Percentiles rank a stretch among this genome's conserved stretches.
Conservation (phyloP, 2,329 filamentous ascomycete species). For the Scedosporium dehoogii region DNA sequence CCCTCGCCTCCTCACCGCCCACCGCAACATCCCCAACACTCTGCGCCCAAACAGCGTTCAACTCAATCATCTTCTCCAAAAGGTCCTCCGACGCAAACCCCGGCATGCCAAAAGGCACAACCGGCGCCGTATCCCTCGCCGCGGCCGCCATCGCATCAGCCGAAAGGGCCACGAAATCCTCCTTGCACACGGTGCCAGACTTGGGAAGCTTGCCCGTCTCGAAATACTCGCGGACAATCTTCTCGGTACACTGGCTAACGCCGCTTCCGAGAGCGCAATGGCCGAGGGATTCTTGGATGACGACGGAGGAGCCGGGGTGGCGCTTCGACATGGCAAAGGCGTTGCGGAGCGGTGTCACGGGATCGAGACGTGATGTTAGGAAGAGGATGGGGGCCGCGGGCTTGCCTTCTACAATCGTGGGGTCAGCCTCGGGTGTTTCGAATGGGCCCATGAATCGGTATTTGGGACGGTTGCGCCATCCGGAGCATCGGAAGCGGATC, state of each 20-base stretch:
- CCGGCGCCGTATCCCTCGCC: background rate
- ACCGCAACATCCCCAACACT: background rate
- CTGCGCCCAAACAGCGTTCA: background rate
- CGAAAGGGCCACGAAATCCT: background rate
- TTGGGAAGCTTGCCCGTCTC: constrained; percentile 19
- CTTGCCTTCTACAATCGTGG: constrained; percentile 16
- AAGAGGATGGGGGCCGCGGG: constrained; percentile 34
- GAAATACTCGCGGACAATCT: constrained; percentile 17
- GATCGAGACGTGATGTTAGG: constrained; percentile 31
- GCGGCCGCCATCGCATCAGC: background rate
- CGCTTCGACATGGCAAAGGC: constrained; percentile 17
- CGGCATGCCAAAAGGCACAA: background rate
- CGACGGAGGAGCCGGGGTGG: constrained; percentile 18
- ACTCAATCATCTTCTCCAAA: background rate
- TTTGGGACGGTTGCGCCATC: constrained; percentile 25
- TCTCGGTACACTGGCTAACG: constrained; percentile 13
- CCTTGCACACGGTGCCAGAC: constrained; percentile 14
- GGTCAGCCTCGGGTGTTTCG: constrained; percentile 15
- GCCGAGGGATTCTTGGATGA: constrained; percentile 20
- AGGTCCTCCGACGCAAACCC: background rate
- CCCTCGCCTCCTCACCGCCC: background rate
- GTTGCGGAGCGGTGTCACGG: constrained; percentile 34
- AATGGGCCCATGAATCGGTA: constrained; percentile 30
- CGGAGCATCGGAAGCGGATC: constrained; percentile 28
- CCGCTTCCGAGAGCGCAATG: constrained; percentile 14